Evolutionary conservation across 2,329 filamentous ascomycete species (phyloP).

Genomic region (Clarireedia hainanense): DNA sequence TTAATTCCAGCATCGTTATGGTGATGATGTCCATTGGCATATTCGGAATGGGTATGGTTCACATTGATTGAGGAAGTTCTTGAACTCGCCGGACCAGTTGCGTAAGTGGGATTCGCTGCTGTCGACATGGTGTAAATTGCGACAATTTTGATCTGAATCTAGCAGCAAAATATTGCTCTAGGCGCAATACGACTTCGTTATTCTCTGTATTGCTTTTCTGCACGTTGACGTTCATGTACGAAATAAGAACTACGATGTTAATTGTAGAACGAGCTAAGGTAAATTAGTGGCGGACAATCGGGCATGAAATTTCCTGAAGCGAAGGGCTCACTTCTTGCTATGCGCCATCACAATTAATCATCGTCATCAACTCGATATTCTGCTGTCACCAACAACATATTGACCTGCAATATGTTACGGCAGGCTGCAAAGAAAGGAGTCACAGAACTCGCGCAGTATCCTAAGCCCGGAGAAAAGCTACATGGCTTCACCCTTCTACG

Average conservation of each 20-base stretch:
- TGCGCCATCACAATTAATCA: not conserved
- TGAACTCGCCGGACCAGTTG: conserved; percentile 29
- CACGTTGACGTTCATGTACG: conserved; percentile 5
- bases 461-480: conserved; percentile 73
- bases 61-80: conserved; percentile 24
- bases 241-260: conserved; percentile 10
- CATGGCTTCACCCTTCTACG: conserved; percentile 90
- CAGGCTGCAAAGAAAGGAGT: conserved; percentile 48
- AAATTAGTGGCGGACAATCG: conserved; percentile 5
- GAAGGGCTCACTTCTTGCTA: not conserved
- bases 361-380: not conserved
- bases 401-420: conserved; percentile 39
- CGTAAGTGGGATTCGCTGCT: conserved; percentile 30
- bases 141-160: not conserved
- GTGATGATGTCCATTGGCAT: conserved; percentile 33
- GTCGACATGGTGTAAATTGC: conserved; percentile 25
- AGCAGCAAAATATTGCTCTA: conserved; percentile 1
- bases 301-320: conserved; percentile 10
- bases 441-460: conserved; percentile 67
- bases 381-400: conserved; percentile 1
- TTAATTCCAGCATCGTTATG: conserved; percentile 47
- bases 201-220: conserved; percentile 8
- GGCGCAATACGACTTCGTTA: conserved; percentile 3
- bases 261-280: conserved; percentile 6
- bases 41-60: conserved; percentile 21